phyloP scores from a whole-genome alignment of 192 early-diverging fungal genomes.

The Backusella morwellensis region DNA sequence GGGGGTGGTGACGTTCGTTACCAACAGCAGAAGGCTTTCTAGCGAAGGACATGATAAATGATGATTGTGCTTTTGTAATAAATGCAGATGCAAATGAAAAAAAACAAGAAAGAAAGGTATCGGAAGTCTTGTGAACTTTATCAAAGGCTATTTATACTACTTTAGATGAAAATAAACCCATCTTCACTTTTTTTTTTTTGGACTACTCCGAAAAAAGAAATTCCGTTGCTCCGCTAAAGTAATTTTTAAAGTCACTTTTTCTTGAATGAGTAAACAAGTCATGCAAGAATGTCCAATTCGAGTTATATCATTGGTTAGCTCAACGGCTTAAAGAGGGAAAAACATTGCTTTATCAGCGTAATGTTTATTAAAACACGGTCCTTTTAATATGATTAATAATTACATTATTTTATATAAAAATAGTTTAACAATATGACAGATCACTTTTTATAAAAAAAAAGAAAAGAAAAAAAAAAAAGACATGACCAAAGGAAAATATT shows the following conservation, averaged over 20 bases:
- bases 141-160: conserved; percentile 6
- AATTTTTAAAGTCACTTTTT: not conserved
- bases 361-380: not conserved
- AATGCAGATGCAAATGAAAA: not conserved
- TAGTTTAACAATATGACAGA: not conserved
- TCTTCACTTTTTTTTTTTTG: not conserved
- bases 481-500: not conserved
- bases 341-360: not conserved
- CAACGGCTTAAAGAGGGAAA: not conserved
- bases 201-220: conserved; percentile 2
- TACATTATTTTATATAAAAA: not conserved
- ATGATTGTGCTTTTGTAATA: not conserved
- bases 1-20: conserved; percentile 45
- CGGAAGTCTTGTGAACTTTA: conserved; percentile 1
- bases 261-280: conserved; percentile 2
- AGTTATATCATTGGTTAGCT: not conserved
- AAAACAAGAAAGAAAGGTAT: not conserved
- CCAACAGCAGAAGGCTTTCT: conserved; percentile 23
- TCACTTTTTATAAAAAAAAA: not conserved
- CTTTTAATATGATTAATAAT: conserved; percentile 1
- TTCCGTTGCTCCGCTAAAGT: conserved; percentile 2
- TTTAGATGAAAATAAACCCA: not conserved
- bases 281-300: conserved; percentile 2
- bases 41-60: conserved; percentile 7
- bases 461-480: not conserved